Conservation (phyloP, 805 yeast genomes). For the Candida easanensis region DNA sequence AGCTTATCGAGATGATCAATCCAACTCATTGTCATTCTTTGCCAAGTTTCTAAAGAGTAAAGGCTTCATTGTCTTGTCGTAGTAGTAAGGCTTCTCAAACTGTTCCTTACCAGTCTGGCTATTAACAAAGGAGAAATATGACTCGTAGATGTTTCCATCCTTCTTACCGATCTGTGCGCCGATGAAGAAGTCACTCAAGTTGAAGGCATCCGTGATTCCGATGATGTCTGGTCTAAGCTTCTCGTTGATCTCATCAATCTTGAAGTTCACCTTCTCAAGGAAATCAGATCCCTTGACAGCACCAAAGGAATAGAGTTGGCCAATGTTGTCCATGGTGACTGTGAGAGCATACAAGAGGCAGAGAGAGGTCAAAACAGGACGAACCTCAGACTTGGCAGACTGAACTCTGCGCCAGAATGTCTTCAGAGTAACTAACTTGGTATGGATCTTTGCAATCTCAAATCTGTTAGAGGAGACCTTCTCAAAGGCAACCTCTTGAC, state of each 20-base stretch:
- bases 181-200: slow-evolving; percentile 71
- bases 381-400: slow-evolving; percentile 30
- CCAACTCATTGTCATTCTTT: slow-evolving; percentile 22
- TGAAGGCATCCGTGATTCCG: slow-evolving; percentile 80
- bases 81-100: slow-evolving; percentile 52
- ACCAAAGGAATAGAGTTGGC: slow-evolving; percentile 56
- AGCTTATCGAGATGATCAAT: no score
- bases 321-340: slow-evolving; percentile 58
- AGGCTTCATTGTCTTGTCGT: slow-evolving; percentile 19
- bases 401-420: slow-evolving; percentile 28
- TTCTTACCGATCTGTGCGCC: slow-evolving; percentile 80
- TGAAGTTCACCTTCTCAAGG: slow-evolving; percentile 31
- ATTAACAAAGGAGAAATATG: slow-evolving; percentile 63
- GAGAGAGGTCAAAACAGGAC: slow-evolving; percentile 46
- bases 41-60: slow-evolving; percentile 21
- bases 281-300: slow-evolving; percentile 41
- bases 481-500: slow-evolving; percentile 23
- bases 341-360: slow-evolving; percentile 61
- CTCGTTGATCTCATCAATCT: slow-evolving; percentile 33
- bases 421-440: slow-evolving; percentile 34
- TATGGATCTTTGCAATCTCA: slow-evolving; percentile 34
- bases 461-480: slow-evolving; percentile 25
- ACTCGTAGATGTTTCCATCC: slow-evolving; percentile 79
- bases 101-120: slow-evolving; percentile 38
- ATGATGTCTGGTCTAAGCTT: slow-evolving; percentile 65